phyloP scores from a whole-genome alignment of 768 basidiomycete species.

The Melanogaster broomeanus region DNA sequence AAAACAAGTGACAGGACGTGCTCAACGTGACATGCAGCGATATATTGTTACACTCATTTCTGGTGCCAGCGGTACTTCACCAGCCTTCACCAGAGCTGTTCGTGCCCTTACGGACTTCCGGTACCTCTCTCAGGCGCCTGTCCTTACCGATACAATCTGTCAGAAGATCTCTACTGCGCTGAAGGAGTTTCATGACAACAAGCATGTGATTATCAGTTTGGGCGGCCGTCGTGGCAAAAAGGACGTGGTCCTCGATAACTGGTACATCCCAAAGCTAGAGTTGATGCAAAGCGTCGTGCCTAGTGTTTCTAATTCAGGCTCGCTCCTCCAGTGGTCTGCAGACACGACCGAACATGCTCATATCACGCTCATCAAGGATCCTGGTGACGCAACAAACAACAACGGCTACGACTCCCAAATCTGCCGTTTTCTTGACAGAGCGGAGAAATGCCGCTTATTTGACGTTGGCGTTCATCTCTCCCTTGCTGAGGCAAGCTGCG shows the following conservation, averaged over 20 bases:
- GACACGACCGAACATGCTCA: constrained; percentile 35
- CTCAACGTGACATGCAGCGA: constrained; percentile 36
- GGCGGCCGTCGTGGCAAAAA: constrained; percentile 22
- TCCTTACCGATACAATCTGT: constrained; percentile 23
- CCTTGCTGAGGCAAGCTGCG: not conserved
- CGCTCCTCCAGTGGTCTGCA: constrained; percentile 35
- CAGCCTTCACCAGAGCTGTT: constrained; percentile 32
- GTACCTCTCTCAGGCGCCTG: constrained; percentile 35
- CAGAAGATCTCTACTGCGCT: constrained; percentile 21
- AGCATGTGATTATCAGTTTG: constrained; percentile 32
- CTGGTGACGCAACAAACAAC: constrained; percentile 31
- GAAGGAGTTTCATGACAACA: constrained; percentile 34
- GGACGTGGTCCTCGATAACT: constrained; percentile 32
- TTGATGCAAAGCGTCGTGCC: constrained; percentile 36
- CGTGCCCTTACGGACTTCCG: constrained; percentile 39
- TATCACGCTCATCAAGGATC: constrained; percentile 34
- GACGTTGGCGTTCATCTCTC: constrained; percentile 5
- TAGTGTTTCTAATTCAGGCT: constrained; percentile 28
- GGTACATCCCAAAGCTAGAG: constrained; percentile 44
- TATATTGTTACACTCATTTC: constrained; percentile 37
- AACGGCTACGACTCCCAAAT: constrained; percentile 37
- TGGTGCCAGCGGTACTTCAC: constrained; percentile 31
- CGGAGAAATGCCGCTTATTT: constrained; percentile 32
- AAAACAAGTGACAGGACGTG: constrained; percentile 42
- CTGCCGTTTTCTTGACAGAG: constrained; percentile 30